Conservation (phyloP, 108 stramenopile species). For the Epithemia pelagica region DNA sequence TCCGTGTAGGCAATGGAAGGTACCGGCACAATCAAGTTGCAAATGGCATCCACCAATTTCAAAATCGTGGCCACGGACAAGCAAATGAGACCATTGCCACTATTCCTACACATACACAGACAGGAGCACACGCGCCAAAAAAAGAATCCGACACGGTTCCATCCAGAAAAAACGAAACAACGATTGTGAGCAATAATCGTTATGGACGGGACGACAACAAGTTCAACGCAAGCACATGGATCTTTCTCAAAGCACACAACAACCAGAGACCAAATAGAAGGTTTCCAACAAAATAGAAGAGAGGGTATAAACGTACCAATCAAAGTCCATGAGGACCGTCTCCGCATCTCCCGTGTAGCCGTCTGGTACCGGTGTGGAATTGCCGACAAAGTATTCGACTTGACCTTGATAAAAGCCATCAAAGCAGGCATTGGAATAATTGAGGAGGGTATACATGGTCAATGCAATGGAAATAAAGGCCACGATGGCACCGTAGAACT, state of each 20-base stretch:
- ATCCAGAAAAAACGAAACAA: too few relatives aligned
- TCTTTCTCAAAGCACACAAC: too few relatives aligned
- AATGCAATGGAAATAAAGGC: slow-evolving; percentile 19
- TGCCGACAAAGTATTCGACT: too few relatives aligned
- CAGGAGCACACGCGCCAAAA: too few relatives aligned
- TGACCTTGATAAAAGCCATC: slow-evolving; percentile 16
- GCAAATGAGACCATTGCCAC: slow-evolving; percentile 20
- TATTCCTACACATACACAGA: too few relatives aligned
- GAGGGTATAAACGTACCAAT: too few relatives aligned
- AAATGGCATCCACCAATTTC: slow-evolving; percentile 24
- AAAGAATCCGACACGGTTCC: too few relatives aligned
- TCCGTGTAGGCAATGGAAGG: slow-evolving; percentile 23
- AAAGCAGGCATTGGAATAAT: slow-evolving; percentile 19
- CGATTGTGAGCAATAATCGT: too few relatives aligned
- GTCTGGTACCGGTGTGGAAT: slow-evolving; percentile 4
- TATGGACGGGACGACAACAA: too few relatives aligned
- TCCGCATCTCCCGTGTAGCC: background rate
- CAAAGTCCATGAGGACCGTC: slow-evolving; percentile 4
- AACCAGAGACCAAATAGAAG: too few relatives aligned
- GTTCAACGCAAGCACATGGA: too few relatives aligned
- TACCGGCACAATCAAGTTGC: slow-evolving; percentile 23
- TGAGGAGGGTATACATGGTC: slow-evolving; percentile 18
- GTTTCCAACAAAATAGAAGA: too few relatives aligned
- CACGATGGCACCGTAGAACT: slow-evolving; percentile 14
- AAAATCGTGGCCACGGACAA: slow-evolving; percentile 18